Conservation (phyloP, 225 moss, liverwort and hornwort species). For the Climacium dendroides region DNA sequence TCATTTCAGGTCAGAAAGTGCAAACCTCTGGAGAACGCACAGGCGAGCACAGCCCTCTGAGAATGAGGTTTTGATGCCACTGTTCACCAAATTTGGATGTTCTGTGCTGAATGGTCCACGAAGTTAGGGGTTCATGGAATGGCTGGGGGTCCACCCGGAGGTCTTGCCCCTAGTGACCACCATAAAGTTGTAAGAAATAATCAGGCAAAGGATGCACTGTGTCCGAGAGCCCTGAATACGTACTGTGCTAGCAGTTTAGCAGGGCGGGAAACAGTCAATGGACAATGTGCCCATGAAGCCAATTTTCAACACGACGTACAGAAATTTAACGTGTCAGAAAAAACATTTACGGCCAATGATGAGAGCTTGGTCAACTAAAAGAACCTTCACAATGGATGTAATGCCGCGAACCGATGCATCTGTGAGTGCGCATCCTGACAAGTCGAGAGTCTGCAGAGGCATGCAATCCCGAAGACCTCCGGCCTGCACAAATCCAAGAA, state of each 20-base stretch:
- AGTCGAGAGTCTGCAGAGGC: constrained; percentile 59
- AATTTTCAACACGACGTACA: neutral
- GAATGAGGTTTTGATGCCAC: constrained; percentile 12
- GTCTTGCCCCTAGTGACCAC: constrained; percentile 18
- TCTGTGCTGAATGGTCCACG: constrained; percentile 13
- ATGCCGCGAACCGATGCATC: constrained; percentile 44
- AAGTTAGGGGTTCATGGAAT: neutral
- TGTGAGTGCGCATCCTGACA: constrained; percentile 75
- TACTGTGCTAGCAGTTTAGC: neutral
- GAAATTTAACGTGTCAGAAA: neutral
- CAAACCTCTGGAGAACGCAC: constrained; percentile 25
- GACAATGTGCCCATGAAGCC: neutral
- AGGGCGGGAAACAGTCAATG: neutral
- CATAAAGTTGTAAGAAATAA: neutral
- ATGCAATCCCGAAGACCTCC: constrained; percentile 49
- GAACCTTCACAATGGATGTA: constrained; percentile 64
- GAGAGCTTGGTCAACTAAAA: neutral
- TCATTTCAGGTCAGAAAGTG: neutral
- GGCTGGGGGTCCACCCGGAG: neutral
- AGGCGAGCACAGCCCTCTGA: constrained; percentile 13
- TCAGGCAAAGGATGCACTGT: neutral
- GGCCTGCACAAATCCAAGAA: constrained; percentile 19
- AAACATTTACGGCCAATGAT: neutral
- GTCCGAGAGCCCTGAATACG: neutral
- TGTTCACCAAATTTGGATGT: constrained; percentile 15